Base-by-base conservation (phyloP, 2,329 filamentous ascomycete species). In the Clarireedia monteithiana region DNA sequence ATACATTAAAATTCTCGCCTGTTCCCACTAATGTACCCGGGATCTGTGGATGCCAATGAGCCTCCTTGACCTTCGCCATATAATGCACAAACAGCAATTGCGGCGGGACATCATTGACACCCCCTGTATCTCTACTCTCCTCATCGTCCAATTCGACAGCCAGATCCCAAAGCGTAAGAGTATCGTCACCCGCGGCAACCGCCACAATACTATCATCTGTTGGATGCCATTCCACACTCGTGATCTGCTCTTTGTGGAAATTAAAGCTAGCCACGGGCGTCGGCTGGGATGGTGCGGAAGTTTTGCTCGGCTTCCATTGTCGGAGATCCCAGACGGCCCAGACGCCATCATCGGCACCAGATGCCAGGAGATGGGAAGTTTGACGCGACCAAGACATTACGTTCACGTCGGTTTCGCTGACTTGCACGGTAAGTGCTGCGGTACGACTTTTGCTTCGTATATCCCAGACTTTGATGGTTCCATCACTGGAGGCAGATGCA, bases 11-110 rank as follows among this genome's bases (percentile, higher is more conserved):
- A 51, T 84, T 84, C 67, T 91, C 87, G 9, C 94, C 94, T 0
- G 94, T 99, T 2, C 90, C 91, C 73, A 97, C 85, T 59, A 97
- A 74, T 36, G 84, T 85, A 30, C 94, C 94, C 0, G 90, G 88
- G 69, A 97, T 96, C 75, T 99, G 94, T 36, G 88, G 88, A 74
- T 97, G 92, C 92, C 94, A 99, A 74, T 99, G 94, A 39, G 91
- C 75, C 74, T 99, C 94, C 81, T 96, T 97, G 56, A 91, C 91
- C 65, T 89, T 85, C 67, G 95, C 88, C 76, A 95, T 90, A 70
- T 95, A 96, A 74, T 99, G 94, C 68, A 96, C 91, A 72, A 99
- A 99, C 61, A 99, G 76, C 65, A 99, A 74, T 73, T 99, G 94
- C 4, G 94, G 90, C 57, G 94, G 94, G 60, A 97, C 90, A 67